Conservation (phyloP, 1,139 yeast species). For the Debaryomyces sp. region DNA sequence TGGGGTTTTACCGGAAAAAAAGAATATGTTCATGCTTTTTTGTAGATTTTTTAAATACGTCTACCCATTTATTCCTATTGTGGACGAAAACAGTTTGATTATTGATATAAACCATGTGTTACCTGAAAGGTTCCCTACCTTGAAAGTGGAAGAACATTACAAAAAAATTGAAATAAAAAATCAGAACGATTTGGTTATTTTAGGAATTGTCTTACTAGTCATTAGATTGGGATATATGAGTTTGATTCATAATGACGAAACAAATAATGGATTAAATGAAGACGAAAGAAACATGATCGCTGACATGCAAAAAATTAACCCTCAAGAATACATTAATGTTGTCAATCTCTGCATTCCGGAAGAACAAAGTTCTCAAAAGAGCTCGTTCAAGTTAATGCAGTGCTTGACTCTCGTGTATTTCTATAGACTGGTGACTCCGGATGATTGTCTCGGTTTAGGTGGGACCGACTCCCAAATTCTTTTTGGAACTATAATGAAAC, state of each 20-base stretch:
- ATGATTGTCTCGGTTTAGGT: slow-evolving; percentile 48
- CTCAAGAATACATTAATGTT: slow-evolving; percentile 28
- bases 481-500: slow-evolving; percentile 41
- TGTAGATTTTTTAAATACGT: slow-evolving; percentile 44
- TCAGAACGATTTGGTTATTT: slow-evolving; percentile 34
- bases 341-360: slow-evolving; percentile 38
- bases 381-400: slow-evolving; percentile 39
- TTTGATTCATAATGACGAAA: slow-evolving; percentile 39
- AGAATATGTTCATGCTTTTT: slow-evolving; percentile 31
- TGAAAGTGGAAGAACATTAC: slow-evolving; percentile 21
- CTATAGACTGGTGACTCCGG: slow-evolving; percentile 43
- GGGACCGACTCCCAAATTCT: slow-evolving; percentile 45
- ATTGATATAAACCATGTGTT: slow-evolving; percentile 31
- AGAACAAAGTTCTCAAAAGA: slow-evolving; percentile 28
- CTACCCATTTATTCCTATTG: slow-evolving; percentile 41
- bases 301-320: slow-evolving; percentile 28
- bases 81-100: slow-evolving; percentile 33
- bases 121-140: slow-evolving; percentile 28
- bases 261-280: slow-evolving; percentile 29
- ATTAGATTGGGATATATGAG: slow-evolving; percentile 44
- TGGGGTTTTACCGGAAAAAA: slow-evolving; percentile 35
- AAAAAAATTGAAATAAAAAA: slow-evolving; percentile 25
- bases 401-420: slow-evolving; percentile 34
- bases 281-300: slow-evolving; percentile 32
- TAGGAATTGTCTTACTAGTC: slow-evolving; percentile 36